A percentile compares a stretch with the other conserved stretches of the same genome.
phyloP scores from a whole-genome alignment of 177 flowering plant genomes.

The Vitis hybrid region DNA sequence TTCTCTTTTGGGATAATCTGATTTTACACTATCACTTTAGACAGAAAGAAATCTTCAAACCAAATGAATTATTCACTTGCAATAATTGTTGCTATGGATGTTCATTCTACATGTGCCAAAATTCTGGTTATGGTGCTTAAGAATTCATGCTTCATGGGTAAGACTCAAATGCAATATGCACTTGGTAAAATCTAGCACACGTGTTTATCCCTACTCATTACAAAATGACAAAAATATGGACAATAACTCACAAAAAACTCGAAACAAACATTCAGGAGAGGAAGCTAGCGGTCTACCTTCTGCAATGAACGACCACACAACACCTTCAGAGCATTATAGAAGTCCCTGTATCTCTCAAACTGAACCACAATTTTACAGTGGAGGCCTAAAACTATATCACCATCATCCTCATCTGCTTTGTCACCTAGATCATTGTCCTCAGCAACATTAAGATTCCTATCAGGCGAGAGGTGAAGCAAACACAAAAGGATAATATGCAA shows the following conservation, averaged over 20 bases:
- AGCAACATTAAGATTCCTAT: slow-evolving; percentile 87
- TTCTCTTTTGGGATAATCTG: too few species aligned
- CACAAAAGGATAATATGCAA: slow-evolving; percentile 3
- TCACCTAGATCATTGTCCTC: slow-evolving; percentile 74
- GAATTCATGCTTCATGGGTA: too few species aligned
- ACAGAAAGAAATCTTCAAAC: too few species aligned
- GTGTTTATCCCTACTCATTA: too few species aligned
- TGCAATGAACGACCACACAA: slow-evolving; percentile 83
- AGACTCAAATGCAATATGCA: too few species aligned
- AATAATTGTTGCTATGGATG: too few species aligned
- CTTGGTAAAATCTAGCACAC: too few species aligned
- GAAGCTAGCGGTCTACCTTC: slow-evolving; percentile 48
- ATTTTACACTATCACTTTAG: too few species aligned
- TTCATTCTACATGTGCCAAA: too few species aligned
- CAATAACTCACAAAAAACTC: background rate
- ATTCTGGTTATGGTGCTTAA: too few species aligned
- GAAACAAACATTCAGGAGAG: background rate
- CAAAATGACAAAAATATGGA: background rate
- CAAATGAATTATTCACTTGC: too few species aligned
- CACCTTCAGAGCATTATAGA: slow-evolving; percentile 66
- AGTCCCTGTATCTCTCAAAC: slow-evolving; percentile 68
- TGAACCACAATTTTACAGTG: slow-evolving; percentile 84
- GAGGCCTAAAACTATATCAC: slow-evolving; percentile 65
- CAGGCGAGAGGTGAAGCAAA: slow-evolving; percentile 10
- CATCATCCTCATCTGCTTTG: slow-evolving; percentile 47